These are phyloP conservation scores for Uncinocarpus reesii DNA, from an alignment of 2,329 filamentous ascomycete genomes.

Conservation along the genomic window DNA sequence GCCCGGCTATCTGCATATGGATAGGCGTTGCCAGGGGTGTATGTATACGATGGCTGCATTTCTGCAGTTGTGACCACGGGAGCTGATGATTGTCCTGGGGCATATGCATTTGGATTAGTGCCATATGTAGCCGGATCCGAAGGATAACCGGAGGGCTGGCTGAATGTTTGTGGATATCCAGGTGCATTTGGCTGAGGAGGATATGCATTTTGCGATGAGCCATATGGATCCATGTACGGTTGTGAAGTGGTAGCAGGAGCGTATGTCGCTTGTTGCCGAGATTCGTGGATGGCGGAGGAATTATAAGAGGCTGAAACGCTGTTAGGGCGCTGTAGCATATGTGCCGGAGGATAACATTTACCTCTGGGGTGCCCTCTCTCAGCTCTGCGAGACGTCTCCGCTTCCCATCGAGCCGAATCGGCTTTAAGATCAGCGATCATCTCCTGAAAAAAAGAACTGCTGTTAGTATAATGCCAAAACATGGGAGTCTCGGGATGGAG, in stretches of 20 bases:
- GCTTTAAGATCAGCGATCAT: constrained; percentile 47
- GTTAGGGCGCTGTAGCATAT: constrained; percentile 31
- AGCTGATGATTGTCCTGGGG: constrained; percentile 24
- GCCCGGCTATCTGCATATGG: constrained; percentile 23
- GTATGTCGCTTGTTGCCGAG: constrained; percentile 25
- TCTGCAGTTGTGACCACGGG: constrained; percentile 32
- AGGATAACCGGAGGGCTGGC: constrained; percentile 28
- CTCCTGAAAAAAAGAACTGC: no score
- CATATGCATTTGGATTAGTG: constrained; percentile 11
- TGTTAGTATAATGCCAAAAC: no score
- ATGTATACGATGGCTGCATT: constrained; percentile 33
- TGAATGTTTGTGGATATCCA: constrained; percentile 27
- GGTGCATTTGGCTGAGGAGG: constrained; percentile 30
- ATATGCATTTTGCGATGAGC: constrained; percentile 23
- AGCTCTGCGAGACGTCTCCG: constrained; percentile 32
- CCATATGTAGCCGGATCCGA: constrained; percentile 9
- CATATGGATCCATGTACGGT: constrained; percentile 19
- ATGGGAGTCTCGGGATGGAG: no score
- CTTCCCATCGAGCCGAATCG: constrained; percentile 44
- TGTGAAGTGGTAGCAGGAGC: background rate
- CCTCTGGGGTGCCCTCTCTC: constrained; percentile 35
- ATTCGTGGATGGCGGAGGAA: constrained; percentile 30
- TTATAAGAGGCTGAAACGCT: constrained; percentile 30
- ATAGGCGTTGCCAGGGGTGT: constrained; percentile 30
- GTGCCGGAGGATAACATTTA: constrained; percentile 33